Evolutionary conservation across 2,329 filamentous ascomycete species (phyloP), one percentile per base, ranked within the genome.

Genomic region (Cladosporium phlei): DNA sequence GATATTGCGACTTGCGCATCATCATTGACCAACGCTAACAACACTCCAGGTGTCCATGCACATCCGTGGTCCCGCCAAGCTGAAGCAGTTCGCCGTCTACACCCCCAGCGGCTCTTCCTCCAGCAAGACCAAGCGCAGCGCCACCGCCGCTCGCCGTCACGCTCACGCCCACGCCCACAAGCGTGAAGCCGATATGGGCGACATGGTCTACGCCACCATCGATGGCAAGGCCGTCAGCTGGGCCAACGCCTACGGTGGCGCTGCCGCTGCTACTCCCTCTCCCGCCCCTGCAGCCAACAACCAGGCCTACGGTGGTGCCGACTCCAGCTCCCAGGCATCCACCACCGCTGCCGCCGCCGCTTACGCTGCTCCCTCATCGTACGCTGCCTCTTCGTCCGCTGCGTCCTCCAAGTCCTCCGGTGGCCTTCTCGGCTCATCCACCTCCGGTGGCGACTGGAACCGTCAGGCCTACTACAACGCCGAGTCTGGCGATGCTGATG

Each of bases 31-130:
- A 39, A 16, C 16, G 7, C 22, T 48, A 27, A 52, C 29, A 16
- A 17, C n/a, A 14, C 37, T 14, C 28, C 50, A 88, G 84, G 71
- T 89, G 22, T 86, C 84, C 1, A 66, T 87, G 52, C 82, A 88
- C 62, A 74, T 89, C 59, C 82, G 85, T 55, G 86, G 86, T 3
- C 85, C 86, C 1, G 64, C 86, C 55, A 68, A 76, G 29, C 62
- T 90, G 24, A 80, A 79, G 59, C 76, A 86, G 55, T 73, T 88
- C 46, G 86, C 84, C 9, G 80, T 82, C 46, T 90, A 88, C 65
- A 75, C 72, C 35, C 74, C 79, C 14, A 44, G 47, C 40, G 30
- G 40, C n/a, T 69, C 69, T 17, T 33, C 24, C 19, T 51, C 50
- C 14, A 57, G 29, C 62, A 65, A 66, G 55, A 44, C 52, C 20